Evolutionary conservation across 768 basidiomycete species (phyloP).

Genomic region (Cubamyces lactineus): DNA sequence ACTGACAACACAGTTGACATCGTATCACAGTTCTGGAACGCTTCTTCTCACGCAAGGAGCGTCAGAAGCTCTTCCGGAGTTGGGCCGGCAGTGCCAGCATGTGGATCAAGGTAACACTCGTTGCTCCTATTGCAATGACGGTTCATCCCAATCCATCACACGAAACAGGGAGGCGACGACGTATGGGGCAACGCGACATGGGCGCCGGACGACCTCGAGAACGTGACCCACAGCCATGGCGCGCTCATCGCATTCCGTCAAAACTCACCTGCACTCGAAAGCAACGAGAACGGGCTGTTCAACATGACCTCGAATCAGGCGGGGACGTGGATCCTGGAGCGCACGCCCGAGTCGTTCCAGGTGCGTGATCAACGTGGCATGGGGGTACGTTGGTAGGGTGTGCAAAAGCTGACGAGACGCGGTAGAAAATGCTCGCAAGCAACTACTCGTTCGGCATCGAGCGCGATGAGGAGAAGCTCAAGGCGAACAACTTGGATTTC

Average conservation of each 20-base stretch:
- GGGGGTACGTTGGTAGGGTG: too few relatives aligned
- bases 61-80: slow-evolving; percentile 86
- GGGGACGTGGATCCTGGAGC: slow-evolving; percentile 76
- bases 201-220: slow-evolving; percentile 78
- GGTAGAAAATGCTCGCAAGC: slow-evolving; percentile 73
- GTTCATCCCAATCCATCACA: too few relatives aligned
- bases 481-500: slow-evolving; percentile 69
- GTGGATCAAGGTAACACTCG: slow-evolving; percentile 77
- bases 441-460: slow-evolving; percentile 95
- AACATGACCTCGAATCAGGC: slow-evolving; percentile 85
- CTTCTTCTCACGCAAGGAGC: slow-evolving; percentile 90
- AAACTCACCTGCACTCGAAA: slow-evolving; percentile 18
- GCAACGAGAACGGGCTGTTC: slow-evolving; percentile 28
- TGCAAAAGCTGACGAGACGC: background rate
- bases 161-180: slow-evolving; percentile 69
- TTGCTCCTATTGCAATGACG: too few relatives aligned
- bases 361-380: slow-evolving; percentile 39
- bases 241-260: slow-evolving; percentile 81
- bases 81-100: slow-evolving; percentile 95
- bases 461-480: slow-evolving; percentile 63
- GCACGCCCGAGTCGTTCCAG: slow-evolving; percentile 84
- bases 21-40: slow-evolving; percentile 66
- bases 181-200: slow-evolving; percentile 79
- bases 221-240: slow-evolving; percentile 68
- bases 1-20: too few relatives aligned